Conservation (phyloP, 1,284 basidiomycete genomes). For the Gymnopus androsaceus region DNA sequence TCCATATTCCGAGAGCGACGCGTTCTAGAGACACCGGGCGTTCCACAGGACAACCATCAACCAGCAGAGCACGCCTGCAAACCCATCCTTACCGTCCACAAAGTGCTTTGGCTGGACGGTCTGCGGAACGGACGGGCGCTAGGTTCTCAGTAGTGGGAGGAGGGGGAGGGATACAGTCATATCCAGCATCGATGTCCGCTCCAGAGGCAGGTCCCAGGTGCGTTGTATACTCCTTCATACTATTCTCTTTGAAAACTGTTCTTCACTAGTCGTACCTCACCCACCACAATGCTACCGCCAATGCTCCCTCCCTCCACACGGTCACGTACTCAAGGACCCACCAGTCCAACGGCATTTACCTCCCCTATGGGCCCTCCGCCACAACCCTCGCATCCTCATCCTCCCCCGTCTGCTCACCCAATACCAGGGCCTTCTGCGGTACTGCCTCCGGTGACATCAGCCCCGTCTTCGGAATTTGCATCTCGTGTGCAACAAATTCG, state of each 20-base stretch:
- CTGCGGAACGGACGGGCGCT: not conserved
- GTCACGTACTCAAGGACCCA: not conserved
- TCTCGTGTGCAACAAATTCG: not conserved
- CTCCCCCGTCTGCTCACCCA: not conserved
- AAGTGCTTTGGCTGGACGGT: conserved; percentile 1
- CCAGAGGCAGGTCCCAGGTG: conserved; percentile 1
- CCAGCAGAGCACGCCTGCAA: not conserved
- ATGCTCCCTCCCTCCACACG: not conserved
- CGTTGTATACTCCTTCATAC: not conserved
- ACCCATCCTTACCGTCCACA: not conserved
- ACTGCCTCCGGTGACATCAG: not conserved
- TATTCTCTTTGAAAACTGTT: not conserved
- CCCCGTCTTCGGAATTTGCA: not conserved
- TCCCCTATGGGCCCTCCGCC: not conserved
- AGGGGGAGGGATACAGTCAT: not conserved
- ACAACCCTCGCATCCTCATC: not conserved
- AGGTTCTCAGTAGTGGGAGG: not conserved
- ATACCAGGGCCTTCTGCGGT: not conserved
- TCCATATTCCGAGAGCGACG: not conserved
- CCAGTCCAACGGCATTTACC: not conserved
- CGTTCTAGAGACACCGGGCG: not conserved
- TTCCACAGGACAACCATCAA: not conserved
- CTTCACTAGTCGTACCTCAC: not conserved
- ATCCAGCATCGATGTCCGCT: conserved; percentile 8
- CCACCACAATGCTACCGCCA: not conserved